These are phyloP conservation scores for Fimicolochytrium jonesii DNA, from an alignment of 192 early-diverging fungal genomes.

Conservation along the genomic window DNA sequence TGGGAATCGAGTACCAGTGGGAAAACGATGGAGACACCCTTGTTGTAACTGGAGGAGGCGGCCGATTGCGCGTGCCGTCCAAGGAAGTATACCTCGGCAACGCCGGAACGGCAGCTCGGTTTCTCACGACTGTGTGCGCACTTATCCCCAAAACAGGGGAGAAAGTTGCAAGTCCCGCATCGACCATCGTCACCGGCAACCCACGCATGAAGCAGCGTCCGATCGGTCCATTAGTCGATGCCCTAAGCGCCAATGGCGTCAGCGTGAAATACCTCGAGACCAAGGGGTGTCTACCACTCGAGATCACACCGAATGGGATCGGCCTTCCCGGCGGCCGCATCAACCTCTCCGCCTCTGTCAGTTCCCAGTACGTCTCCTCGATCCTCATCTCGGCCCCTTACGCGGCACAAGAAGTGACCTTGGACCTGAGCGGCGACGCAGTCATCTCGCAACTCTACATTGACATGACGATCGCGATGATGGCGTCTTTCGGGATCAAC, in stretches of 20 bases:
- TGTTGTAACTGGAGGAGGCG: slow-evolving; percentile 77
- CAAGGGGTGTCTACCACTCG: slow-evolving; percentile 82
- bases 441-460: slow-evolving; percentile 98
- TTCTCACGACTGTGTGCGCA: slow-evolving; percentile 83
- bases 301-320: slow-evolving; percentile 62
- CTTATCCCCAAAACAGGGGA: slow-evolving; percentile 50
- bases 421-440: slow-evolving; percentile 84
- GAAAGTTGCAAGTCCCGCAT: not conserved
- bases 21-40: slow-evolving; percentile 89
- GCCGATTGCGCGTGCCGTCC: slow-evolving; percentile 67
- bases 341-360: slow-evolving; percentile 85
- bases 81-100: slow-evolving; percentile 91
- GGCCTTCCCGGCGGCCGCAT: slow-evolving; percentile 86
- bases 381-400: slow-evolving; percentile 96
- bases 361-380: slow-evolving; percentile 97
- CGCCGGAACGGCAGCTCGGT: slow-evolving; percentile 94
- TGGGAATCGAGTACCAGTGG: slow-evolving; percentile 82
- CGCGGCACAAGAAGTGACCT: slow-evolving; percentile 68
- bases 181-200: slow-evolving; percentile 92
- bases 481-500: slow-evolving; percentile 85
- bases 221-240: slow-evolving; percentile 81
- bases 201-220: slow-evolving; percentile 97
- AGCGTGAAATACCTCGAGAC: slow-evolving; percentile 70
- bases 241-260: slow-evolving; percentile 78
- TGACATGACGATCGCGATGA: slow-evolving; percentile 99